A percentile compares a stretch with the other conserved stretches of the same genome.
Conservation (phyloP, 805 yeast genomes). For the Yamadazyma philogaea region DNA sequence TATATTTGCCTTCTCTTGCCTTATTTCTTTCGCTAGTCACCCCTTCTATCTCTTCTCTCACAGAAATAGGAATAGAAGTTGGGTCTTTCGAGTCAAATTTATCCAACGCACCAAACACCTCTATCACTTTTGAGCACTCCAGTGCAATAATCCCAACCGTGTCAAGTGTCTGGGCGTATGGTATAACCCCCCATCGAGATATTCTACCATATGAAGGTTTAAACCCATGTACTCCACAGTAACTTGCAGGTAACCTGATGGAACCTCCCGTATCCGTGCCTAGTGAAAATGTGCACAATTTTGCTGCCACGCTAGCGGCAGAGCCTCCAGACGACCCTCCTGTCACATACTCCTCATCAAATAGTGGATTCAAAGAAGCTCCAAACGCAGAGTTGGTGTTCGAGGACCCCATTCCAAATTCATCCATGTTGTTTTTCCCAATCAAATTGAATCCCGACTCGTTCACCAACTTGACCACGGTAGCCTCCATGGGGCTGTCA, state of each 20-base stretch:
- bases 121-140: slow-evolving; percentile 39
- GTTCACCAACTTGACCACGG: slow-evolving; percentile 57
- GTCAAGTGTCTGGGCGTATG: slow-evolving; percentile 92
- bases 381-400: slow-evolving; percentile 57
- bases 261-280: slow-evolving; percentile 99
- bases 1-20: slow-evolving; percentile 23
- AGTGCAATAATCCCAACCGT: slow-evolving; percentile 83
- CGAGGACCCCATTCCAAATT: slow-evolving; percentile 95
- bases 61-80: slow-evolving; percentile 48
- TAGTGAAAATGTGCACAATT: slow-evolving; percentile 65
- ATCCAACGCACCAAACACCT: slow-evolving; percentile 58
- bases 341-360: slow-evolving; percentile 32
- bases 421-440: slow-evolving; percentile 92
- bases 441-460: slow-evolving; percentile 50
- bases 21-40: slow-evolving; percentile 9
- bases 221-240: slow-evolving; percentile 79
- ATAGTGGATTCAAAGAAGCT: slow-evolving; percentile 52
- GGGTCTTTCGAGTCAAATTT: slow-evolving; percentile 73
- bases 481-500: slow-evolving; percentile 77
- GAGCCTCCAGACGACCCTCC: slow-evolving; percentile 98
- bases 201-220: slow-evolving; percentile 93
- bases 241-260: slow-evolving; percentile 86
- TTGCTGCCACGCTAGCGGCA: slow-evolving; percentile 86
- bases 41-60: slow-evolving; percentile 28
- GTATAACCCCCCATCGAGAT: slow-evolving; percentile 87